These are phyloP conservation scores for Pseudonectria buxi DNA, from an alignment of 2,329 filamentous ascomycete genomes.

Conservation along the genomic window DNA sequence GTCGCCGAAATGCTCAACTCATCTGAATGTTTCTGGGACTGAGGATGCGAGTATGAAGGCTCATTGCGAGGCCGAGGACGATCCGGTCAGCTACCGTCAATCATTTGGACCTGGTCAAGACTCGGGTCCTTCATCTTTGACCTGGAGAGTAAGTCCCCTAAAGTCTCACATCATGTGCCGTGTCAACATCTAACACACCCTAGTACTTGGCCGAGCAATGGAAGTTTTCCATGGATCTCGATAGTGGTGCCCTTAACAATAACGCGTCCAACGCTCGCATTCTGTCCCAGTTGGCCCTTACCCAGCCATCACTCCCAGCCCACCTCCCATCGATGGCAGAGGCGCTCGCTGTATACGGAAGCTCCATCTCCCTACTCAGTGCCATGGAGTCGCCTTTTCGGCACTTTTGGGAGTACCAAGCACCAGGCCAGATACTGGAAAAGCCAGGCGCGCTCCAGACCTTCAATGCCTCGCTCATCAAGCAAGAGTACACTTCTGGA, in stretches of 20 bases:
- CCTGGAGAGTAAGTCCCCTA: constrained; percentile 43
- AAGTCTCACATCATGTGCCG: no score
- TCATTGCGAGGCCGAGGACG: constrained; percentile 51
- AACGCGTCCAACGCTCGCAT: constrained; percentile 55
- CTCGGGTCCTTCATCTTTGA: constrained; percentile 28
- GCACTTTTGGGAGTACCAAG: constrained; percentile 44
- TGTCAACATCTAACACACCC: constrained; percentile 6
- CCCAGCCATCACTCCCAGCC: constrained; percentile 34
- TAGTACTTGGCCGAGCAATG: constrained; percentile 46
- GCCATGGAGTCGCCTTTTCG: constrained; percentile 54
- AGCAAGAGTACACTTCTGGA: constrained; percentile 65
- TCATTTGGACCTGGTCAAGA: constrained; percentile 27
- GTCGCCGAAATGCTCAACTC: constrained; percentile 60
- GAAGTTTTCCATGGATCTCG: constrained; percentile 48
- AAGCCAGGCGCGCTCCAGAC: constrained; percentile 40
- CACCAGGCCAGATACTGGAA: constrained; percentile 28
- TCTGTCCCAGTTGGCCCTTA: constrained; percentile 45
- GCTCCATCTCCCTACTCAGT: constrained; percentile 58
- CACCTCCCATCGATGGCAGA: constrained; percentile 64
- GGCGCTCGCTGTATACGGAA: constrained; percentile 62
- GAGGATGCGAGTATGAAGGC: constrained; percentile 53
- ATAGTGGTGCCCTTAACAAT: constrained; percentile 45
- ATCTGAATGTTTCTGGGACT: constrained; percentile 48
- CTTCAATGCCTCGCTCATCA: constrained; percentile 59
- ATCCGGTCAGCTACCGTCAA: constrained; percentile 49